phyloP scores from a whole-genome alignment of 1,139 yeast genomes.

The Blastobotrys persicus region DNA sequence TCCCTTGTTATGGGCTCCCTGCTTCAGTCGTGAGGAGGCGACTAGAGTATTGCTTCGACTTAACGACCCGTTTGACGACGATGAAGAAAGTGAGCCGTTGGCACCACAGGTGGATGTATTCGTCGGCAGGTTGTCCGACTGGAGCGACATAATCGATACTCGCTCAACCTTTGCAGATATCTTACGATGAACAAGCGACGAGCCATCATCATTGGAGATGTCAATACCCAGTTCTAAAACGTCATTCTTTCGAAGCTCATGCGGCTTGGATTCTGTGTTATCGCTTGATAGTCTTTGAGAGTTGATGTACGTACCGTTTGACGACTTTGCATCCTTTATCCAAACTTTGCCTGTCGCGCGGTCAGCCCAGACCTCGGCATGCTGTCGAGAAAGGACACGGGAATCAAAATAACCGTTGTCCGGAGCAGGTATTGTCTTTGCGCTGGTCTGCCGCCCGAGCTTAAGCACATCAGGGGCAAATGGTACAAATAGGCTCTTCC shows the following conservation, averaged over 20 bases:
- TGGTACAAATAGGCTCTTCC: constrained; percentile 78
- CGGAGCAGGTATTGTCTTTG: constrained; percentile 68
- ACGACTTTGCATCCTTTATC: constrained; percentile 82
- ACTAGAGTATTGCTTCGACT: constrained; percentile 6
- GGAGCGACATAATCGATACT: constrained; percentile 55
- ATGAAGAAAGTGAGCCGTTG: neutral
- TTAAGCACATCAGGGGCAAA: constrained; percentile 78
- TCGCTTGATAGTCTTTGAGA: constrained; percentile 65
- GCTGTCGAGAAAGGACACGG: constrained; percentile 86
- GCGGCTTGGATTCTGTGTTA: constrained; percentile 49
- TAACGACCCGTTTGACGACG: neutral
- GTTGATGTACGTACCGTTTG: constrained; percentile 93
- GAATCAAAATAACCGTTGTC: constrained; percentile 94
- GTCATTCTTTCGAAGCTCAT: constrained; percentile 70
- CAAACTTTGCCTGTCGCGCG: constrained; percentile 63
- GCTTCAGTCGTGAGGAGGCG: neutral
- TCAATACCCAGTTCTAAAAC: constrained; percentile 87
- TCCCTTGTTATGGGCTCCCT: neutral
- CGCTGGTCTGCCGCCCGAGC: constrained; percentile 82
- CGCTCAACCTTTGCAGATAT: constrained; percentile 79
- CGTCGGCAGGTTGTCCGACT: constrained; percentile 15
- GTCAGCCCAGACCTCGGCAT: constrained; percentile 85
- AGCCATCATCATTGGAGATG: constrained; percentile 62
- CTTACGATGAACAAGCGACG: constrained; percentile 67
- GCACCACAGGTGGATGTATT: constrained; percentile 8